phyloP scores from a whole-genome alignment of 495 filamentous ascomycete genomes.

The Aspergillus ostianus region DNA sequence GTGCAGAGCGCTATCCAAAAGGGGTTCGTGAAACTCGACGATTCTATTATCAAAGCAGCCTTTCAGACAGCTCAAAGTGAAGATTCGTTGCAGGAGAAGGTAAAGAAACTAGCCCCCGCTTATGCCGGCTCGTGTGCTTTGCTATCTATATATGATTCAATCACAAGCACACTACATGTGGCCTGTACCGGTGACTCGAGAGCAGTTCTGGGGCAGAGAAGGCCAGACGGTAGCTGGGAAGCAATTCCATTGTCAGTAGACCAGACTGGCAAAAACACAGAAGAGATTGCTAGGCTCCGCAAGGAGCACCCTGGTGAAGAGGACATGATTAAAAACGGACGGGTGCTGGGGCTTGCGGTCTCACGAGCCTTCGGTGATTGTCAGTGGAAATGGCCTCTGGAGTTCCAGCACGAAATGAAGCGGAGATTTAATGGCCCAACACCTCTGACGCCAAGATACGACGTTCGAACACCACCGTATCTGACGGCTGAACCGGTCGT shows the following conservation, averaged over 20 bases:
- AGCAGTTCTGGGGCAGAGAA: conserved; percentile 56
- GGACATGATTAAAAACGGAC: conserved; percentile 50
- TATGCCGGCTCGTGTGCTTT: conserved; percentile 61
- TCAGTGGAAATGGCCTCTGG: conserved; percentile 59
- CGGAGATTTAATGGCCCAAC: conserved; percentile 47
- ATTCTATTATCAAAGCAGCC: conserved; percentile 47
- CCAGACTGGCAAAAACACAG: conserved; percentile 55
- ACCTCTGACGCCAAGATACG: conserved; percentile 35
- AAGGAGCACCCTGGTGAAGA: conserved; percentile 59
- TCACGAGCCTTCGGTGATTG: conserved; percentile 64
- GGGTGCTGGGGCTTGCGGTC: conserved; percentile 54
- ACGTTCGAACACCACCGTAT: conserved; percentile 58
- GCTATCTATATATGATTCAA: conserved; percentile 52
- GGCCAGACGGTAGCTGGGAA: conserved; percentile 44
- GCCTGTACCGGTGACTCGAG: conserved; percentile 60
- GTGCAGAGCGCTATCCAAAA: conserved; percentile 43
- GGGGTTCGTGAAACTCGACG: conserved; percentile 51
- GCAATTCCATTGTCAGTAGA: conserved; percentile 53
- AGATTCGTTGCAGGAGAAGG: conserved; percentile 28
- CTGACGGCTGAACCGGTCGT: conserved; percentile 64
- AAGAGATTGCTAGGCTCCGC: conserved; percentile 49
- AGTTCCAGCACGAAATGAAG: conserved; percentile 41
- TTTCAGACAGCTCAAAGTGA: conserved; percentile 20
- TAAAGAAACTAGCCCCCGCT: conserved; percentile 40
- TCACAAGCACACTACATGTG: conserved; percentile 49